These are phyloP conservation scores for Cicer arietinum DNA, from an alignment of 306 rosid species.

Conservation along the genomic window DNA sequence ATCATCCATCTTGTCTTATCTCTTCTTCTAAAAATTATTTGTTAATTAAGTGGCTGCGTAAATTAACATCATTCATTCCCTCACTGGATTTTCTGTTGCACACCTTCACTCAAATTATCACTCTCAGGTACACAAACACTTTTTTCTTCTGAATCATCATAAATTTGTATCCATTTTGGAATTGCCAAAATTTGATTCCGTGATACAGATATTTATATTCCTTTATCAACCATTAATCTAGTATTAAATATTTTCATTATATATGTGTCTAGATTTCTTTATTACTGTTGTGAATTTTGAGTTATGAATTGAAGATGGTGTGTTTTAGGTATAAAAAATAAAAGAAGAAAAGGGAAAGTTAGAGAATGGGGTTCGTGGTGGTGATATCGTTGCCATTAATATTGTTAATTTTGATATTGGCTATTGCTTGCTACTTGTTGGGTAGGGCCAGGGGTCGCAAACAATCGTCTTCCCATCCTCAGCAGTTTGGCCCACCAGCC, in stretches of 20 bases:
- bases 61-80: not conserved
- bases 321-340: slow-evolving; percentile 29
- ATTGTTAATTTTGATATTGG: slow-evolving; percentile 57
- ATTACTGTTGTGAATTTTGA: not conserved
- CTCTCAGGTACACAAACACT: slow-evolving; percentile 30
- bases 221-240: not conserved
- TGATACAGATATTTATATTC: not conserved
- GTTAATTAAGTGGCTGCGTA: not conserved
- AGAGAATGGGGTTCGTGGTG: slow-evolving; percentile 49
- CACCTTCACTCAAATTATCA: slow-evolving; percentile 15
- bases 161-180: not conserved
- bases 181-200: not conserved
- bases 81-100: slow-evolving; percentile 1
- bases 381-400: slow-evolving; percentile 62
- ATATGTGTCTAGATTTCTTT: not conserved
- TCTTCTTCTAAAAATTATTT: not conserved
- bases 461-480: slow-evolving; percentile 38
- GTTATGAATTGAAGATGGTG: slow-evolving; percentile 14
- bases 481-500: slow-evolving; percentile 53
- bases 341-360: not conserved
- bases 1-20: not conserved
- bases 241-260: not conserved
- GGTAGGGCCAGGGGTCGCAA: slow-evolving; percentile 54
- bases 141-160: not conserved
- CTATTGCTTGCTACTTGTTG: slow-evolving; percentile 58